phyloP scores from a whole-genome alignment of 108 stramenopile genomes.

The Nitzschia palea region DNA sequence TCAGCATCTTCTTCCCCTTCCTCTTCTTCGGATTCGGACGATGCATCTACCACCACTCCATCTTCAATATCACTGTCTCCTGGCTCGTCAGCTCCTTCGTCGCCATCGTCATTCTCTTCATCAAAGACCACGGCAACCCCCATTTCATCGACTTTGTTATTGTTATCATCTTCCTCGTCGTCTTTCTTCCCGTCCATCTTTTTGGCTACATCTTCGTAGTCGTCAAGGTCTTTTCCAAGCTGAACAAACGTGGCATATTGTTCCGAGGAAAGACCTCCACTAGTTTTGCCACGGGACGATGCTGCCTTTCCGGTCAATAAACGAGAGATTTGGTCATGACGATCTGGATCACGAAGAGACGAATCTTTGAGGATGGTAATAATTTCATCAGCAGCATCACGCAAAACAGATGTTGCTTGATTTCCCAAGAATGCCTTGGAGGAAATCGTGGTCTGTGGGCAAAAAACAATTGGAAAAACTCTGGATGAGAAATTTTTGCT shows the following conservation, averaged over 20 bases:
- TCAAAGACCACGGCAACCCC: conserved; percentile 98
- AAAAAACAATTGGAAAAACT: not conserved
- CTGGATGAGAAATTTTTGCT: not conserved
- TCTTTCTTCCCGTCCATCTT: conserved; percentile 21
- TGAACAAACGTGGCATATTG: conserved; percentile 78
- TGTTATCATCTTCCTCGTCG: conserved; percentile 37
- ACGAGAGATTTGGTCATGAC: conserved; percentile 71
- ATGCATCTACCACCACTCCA: conserved; percentile 73
- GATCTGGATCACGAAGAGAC: conserved; percentile 71
- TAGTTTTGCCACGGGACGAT: not conserved
- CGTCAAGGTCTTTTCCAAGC: conserved; percentile 87
- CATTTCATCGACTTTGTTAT: conserved; percentile 86
- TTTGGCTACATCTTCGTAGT: conserved; percentile 61
- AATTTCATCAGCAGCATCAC: conserved; percentile 93
- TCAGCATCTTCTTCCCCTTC: conserved; percentile 48
- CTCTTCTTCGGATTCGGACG: conserved; percentile 81
- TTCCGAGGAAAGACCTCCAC: conserved; percentile 53
- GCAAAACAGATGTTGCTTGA: conserved; percentile 87
- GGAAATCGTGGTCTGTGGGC: conserved; percentile 45
- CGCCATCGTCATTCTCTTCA: conserved; percentile 91
- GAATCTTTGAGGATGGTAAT: conserved; percentile 83
- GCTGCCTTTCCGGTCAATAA: conserved; percentile 75
- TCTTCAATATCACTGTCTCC: conserved; percentile 80
- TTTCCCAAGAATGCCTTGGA: conserved; percentile 78
- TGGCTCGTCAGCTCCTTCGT: conserved; percentile 60